phyloP scores from a whole-genome alignment of 129 eudicot genomes.

The Glebionis coronaria region DNA sequence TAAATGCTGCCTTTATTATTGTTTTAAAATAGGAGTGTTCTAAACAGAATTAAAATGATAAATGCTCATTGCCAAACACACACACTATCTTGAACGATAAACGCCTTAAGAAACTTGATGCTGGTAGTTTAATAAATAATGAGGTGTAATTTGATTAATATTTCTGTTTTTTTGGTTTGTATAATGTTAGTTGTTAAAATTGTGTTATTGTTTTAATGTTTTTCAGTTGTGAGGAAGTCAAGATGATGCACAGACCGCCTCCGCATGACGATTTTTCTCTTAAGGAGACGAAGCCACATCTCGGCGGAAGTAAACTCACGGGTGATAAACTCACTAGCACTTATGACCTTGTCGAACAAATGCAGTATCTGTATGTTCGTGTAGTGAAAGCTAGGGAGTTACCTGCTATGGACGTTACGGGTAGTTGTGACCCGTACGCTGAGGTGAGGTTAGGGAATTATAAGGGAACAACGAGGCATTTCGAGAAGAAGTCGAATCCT shows the following conservation, averaged over 20 bases:
- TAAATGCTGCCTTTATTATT: no score
- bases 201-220: neutral
- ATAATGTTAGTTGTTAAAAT: neutral
- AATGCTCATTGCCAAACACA: no score
- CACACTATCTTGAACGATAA: no score
- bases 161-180: neutral
- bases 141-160: neutral
- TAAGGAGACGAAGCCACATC: conserved; percentile 76
- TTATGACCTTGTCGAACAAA: conserved; percentile 65
- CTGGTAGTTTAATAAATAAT: neutral
- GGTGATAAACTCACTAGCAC: conserved; percentile 69
- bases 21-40: no score
- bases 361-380: conserved; percentile 62
- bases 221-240: conserved; percentile 10
- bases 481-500: conserved; percentile 52
- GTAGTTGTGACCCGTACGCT: conserved; percentile 56
- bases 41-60: no score
- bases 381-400: conserved; percentile 60
- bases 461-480: conserved; percentile 59
- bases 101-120: no score
- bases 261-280: conserved; percentile 56
- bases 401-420: conserved; percentile 53
- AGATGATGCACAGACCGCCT: conserved; percentile 65
- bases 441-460: conserved; percentile 60
- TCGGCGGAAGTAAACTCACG: conserved; percentile 53